These are phyloP conservation scores for Suhomyces xylopsoci DNA, from an alignment of 805 yeast species.

Conservation along the genomic window DNA sequence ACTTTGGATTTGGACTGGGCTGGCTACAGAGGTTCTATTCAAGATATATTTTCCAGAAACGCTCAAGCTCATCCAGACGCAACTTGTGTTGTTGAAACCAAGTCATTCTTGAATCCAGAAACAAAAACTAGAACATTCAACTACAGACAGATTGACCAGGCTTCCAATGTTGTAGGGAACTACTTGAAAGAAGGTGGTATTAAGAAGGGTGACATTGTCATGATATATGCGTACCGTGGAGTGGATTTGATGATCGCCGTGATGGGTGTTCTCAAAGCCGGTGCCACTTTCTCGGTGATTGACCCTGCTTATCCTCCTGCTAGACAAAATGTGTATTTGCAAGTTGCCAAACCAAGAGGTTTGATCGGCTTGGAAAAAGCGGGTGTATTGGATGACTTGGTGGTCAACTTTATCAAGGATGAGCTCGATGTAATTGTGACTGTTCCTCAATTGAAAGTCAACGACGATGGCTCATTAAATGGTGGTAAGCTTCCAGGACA, in stretches of 20 bases:
- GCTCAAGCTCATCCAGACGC: slow-evolving; percentile 84
- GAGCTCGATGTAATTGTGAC: slow-evolving; percentile 72
- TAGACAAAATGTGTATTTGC: slow-evolving; percentile 87
- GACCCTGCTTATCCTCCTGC: slow-evolving; percentile 99
- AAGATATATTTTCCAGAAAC: slow-evolving; percentile 87
- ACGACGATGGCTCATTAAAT: slow-evolving; percentile 65
- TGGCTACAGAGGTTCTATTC: slow-evolving; percentile 91
- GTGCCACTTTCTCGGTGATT: slow-evolving; percentile 96
- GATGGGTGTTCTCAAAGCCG: slow-evolving; percentile 97
- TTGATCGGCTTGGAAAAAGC: slow-evolving; percentile 88
- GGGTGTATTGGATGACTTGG: slow-evolving; percentile 74
- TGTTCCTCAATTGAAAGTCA: slow-evolving; percentile 74
- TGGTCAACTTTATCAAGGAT: slow-evolving; percentile 68
- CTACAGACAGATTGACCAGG: slow-evolving; percentile 84
- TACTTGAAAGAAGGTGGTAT: slow-evolving; percentile 79
- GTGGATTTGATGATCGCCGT: slow-evolving; percentile 96
- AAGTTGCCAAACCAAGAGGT: slow-evolving; percentile 92
- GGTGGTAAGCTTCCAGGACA: slow-evolving; percentile 49
- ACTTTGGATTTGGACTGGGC: slow-evolving; percentile 84
- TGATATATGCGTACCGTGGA: slow-evolving; percentile 97
- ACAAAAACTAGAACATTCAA: slow-evolving; percentile 69
- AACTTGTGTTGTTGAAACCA: slow-evolving; percentile 90
- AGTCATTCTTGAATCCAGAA: slow-evolving; percentile 54
- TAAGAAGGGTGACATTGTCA: slow-evolving; percentile 88
- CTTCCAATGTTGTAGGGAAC: slow-evolving; percentile 91